Evolutionary conservation across 306 rosid species (phyloP).

Genomic region (Albizia julibrissin): DNA sequence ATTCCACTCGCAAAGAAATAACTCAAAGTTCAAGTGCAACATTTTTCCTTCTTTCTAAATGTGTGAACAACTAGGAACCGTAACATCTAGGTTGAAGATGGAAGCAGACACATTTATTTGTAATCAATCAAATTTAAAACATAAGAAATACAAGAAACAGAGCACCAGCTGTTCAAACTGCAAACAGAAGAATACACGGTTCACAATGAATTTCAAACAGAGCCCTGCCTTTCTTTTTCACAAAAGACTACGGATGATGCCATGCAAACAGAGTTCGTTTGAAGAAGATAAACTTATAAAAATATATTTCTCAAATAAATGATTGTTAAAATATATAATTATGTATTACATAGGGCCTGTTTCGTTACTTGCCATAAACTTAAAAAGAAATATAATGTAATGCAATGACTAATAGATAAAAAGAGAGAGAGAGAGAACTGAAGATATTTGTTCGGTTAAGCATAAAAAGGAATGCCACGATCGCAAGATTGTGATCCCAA

Average conservation of each 20-base stretch:
- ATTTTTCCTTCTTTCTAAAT: background rate
- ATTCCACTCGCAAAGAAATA: background rate
- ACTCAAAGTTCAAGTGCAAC: background rate
- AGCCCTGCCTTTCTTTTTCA: background rate
- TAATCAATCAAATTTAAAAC: background rate
- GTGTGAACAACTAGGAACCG: background rate
- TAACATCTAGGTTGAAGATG: constrained; percentile 29
- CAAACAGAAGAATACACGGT: background rate
- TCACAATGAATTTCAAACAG: background rate
- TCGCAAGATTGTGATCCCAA: background rate
- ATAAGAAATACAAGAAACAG: background rate
- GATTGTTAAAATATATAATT: background rate
- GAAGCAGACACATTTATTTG: background rate
- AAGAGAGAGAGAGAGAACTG: background rate
- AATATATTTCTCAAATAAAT: background rate
- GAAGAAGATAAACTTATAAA: background rate
- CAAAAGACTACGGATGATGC: background rate
- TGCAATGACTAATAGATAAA: background rate
- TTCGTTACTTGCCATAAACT: background rate
- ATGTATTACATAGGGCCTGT: background rate
- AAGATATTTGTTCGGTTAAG: background rate
- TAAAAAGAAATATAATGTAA: background rate
- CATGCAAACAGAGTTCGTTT: background rate
- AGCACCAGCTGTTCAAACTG: background rate
- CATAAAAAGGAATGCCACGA: background rate